Base-by-base conservation (phyloP, 164 flowering plant species). In the Magnolia officinalis region DNA sequence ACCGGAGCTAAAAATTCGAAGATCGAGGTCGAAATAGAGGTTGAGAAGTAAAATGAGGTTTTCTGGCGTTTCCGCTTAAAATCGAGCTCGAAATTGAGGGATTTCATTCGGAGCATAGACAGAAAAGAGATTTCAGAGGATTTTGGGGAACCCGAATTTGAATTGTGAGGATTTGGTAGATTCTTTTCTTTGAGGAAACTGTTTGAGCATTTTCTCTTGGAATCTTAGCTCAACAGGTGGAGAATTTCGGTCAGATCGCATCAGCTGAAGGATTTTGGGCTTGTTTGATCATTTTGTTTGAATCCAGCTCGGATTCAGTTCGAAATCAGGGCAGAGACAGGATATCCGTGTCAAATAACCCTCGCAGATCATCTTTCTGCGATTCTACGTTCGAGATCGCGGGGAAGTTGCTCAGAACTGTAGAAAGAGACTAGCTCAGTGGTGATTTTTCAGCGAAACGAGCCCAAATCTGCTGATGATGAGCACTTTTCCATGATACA, bases 11-110 rank as follows among this genome's bases (percentile, higher is more conserved):
- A 31, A 58, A 21, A 26, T 1, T 10, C 52, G 24, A n/a, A 55
- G 59, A 31, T 71, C 16, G 76, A 50, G n/a, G 31, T 64, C n/a
- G 49, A 55, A 24, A 31, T 71, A 5, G 76, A 50, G n/a, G 31
- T 64, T 10, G 49, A 19, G 75, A 45, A 9, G 45, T 65, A 73
- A 7, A 49, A 61, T 4, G 23, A 55, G 52, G 20, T 21, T 64
- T 64, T 18, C 26, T 18, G 26, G 67, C 9, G 67, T 64, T 64
- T 64, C 13, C 18, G 13, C 61, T 55, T 11, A 11, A 16, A 11
- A 55, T 55, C 61, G 18, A 55, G 61, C 61, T 9, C 19, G 13
- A 11, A 16, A 16, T 16, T 55, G 61, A 55, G 13, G 11, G 61
- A 55, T 55, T 55, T 55, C 2, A 16, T 16, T 55, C 8, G 16